A percentile compares a stretch with the other conserved stretches of the same genome.
phyloP scores from a whole-genome alignment of 2,329 filamentous ascomycete species.

The Trichoderma sp. region DNA sequence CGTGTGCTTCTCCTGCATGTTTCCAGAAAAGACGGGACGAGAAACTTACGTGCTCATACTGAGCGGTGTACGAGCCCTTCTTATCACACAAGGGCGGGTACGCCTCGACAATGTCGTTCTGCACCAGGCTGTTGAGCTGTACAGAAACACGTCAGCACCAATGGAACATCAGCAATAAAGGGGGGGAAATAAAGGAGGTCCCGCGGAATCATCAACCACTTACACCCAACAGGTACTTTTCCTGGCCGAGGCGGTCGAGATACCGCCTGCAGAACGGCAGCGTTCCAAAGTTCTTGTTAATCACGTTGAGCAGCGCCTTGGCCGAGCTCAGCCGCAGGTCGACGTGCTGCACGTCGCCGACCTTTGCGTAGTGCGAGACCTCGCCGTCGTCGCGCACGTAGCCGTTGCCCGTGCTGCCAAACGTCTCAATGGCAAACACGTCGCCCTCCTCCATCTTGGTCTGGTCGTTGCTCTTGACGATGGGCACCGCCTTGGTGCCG shows the following conservation, averaged over 20 bases:
- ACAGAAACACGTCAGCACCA: slow-evolving; percentile 8
- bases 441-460: slow-evolving; percentile 99
- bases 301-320: slow-evolving; percentile 81
- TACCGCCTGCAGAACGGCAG: slow-evolving; percentile 89
- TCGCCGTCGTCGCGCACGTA: slow-evolving; percentile 87
- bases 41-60: slow-evolving; percentile 84
- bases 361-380: slow-evolving; percentile 83
- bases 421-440: slow-evolving; percentile 93
- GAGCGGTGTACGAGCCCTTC: slow-evolving; percentile 92
- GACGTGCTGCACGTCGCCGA: slow-evolving; percentile 71
- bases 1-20: slow-evolving; percentile 19
- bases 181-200: slow-evolving; percentile 32
- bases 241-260: slow-evolving; percentile 87
- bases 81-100: slow-evolving; percentile 89
- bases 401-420: slow-evolving; percentile 89
- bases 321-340: slow-evolving; percentile 78
- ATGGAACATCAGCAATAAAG: background rate
- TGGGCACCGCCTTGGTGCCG: slow-evolving; percentile 89
- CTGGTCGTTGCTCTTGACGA: slow-evolving; percentile 83
- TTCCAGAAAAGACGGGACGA: background rate
- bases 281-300: slow-evolving; percentile 96
- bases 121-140: slow-evolving; percentile 82
- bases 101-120: slow-evolving; percentile 80
- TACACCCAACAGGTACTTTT: slow-evolving; percentile 90
- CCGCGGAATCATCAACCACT: slow-evolving; percentile 38